Conservation (phyloP, 2,329 filamentous ascomycete species). For the Colletotrichum sp. region DNA sequence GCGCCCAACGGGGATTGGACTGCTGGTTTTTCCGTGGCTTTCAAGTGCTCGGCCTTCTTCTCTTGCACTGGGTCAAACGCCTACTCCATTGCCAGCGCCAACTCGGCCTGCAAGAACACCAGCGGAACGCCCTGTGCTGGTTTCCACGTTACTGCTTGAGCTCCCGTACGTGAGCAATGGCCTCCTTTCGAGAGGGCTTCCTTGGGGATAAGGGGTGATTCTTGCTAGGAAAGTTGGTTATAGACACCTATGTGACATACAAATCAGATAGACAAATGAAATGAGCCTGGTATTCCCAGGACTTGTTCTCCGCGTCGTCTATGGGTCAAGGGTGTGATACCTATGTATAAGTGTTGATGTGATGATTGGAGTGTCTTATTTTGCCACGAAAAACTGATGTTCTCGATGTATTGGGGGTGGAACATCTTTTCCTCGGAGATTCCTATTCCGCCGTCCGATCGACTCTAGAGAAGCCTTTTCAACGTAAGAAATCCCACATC, state of each 20-base stretch:
- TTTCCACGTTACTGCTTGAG: neutral
- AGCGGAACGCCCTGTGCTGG: neutral
- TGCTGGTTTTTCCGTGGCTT: neutral
- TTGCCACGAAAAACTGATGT: neutral
- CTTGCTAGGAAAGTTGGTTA: fast-evolving
- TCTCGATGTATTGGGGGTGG: fast-evolving
- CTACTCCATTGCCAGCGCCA: neutral
- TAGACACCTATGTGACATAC: neutral
- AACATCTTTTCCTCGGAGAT: fast-evolving
- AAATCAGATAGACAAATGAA: neutral
- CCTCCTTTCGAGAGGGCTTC: neutral
- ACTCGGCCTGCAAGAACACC: neutral
- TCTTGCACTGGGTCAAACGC: neutral
- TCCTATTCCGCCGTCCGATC: fast-evolving
- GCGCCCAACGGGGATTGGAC: neutral
- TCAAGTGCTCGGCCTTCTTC: neutral
- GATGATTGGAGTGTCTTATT: fast-evolving
- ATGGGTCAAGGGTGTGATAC: neutral
- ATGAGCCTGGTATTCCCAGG: fast-evolving
- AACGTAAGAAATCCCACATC: fast-evolving
- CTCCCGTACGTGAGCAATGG: neutral
- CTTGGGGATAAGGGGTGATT: fast-evolving
- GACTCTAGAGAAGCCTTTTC: fast-evolving
- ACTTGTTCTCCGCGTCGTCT: neutral
- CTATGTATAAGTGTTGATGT: neutral